Evolutionary conservation across 345 rosid genomes (phyloP).

Genomic region (Draba incana): DNA sequence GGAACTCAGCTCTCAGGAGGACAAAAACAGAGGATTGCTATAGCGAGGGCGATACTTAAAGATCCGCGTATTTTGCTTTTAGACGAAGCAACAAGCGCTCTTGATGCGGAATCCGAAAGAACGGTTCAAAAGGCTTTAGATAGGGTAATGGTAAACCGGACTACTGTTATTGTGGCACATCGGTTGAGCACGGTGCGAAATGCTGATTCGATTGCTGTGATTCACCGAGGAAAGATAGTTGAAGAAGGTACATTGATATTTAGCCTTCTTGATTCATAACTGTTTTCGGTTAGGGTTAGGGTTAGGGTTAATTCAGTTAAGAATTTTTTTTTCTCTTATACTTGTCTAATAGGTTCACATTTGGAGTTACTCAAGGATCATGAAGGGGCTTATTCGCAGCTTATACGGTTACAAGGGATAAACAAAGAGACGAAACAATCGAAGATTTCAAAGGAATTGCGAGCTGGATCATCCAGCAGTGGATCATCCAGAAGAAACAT

Average conservation of each 20-base stretch:
- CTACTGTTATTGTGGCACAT: conserved; percentile 78
- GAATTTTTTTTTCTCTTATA: no score
- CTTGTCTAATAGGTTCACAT: conserved; percentile 51
- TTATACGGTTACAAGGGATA: conserved; percentile 61
- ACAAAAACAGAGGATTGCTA: conserved; percentile 83
- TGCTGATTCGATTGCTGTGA: conserved; percentile 68
- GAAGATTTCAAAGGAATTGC: background rate
- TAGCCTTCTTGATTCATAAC: no score
- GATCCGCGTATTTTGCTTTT: conserved; percentile 67
- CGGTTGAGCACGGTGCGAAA: conserved; percentile 68
- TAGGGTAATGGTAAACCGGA: conserved; percentile 67
- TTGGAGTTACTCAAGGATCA: conserved; percentile 54
- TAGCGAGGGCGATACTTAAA: conserved; percentile 74
- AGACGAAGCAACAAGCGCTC: conserved; percentile 86
- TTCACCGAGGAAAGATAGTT: conserved; percentile 68
- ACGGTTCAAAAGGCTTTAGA: conserved; percentile 75
- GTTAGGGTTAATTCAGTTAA: no score
- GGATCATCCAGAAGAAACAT: conserved; percentile 48
- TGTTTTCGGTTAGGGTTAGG: no score
- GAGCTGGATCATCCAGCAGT: background rate
- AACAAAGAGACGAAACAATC: conserved; percentile 25
- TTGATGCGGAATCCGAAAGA: conserved; percentile 78
- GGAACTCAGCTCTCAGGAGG: conserved; percentile 90
- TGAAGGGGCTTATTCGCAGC: conserved; percentile 72
- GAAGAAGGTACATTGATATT: conserved; percentile 59